Evolutionary conservation across 495 filamentous ascomycete genomes (phyloP), one percentile per base, ranked within the genome.

Genomic region (Hypoxylon crocopeplum): DNA sequence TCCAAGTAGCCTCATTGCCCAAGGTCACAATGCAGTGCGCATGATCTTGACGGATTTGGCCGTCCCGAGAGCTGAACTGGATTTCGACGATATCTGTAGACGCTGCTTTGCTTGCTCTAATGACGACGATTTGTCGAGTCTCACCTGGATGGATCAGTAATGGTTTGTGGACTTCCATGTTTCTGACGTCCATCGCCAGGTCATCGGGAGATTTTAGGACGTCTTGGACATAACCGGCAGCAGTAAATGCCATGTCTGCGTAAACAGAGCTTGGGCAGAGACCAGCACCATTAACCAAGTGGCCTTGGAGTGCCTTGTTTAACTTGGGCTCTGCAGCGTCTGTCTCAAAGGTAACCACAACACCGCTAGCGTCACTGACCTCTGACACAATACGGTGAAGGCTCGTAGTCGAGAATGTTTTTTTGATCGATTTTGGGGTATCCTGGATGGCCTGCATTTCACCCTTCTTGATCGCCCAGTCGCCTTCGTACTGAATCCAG

Each of bases 191-290:
- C 24, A 27, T 27, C 8, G 24, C 24, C 24, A 27, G 8, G 8
- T 3, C 8, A 3, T 8, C 4, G 3, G 3, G 4, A 4, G 3
- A 8, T 13, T 17, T 5, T 15, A 37, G 7, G 6, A 13, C 16
- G 34, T 7, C 72, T 7, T 80, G 72, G 17, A 84, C 57, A 58
- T 87, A 87, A 7, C 85, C 74, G 10, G 75, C 84, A 16, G 88
- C 67, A 1, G 86, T 88, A 21, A 86, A 73, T 1, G 85, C 86
- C 72, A 88, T 86, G 64, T 89, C 87, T 25, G 83, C 85, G 49
- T 84, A 89, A 3, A 88, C 68, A 3, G 84, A 83, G 39, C 62
- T 64, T 1, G 75, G 70, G 36, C 73, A 76, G 22, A 77, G 57
- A 0, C 44, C 45, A 16, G 61, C 25, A 7, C 82, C 82, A 56